Percentiles rank a stretch among this genome's conserved stretches.
Evolutionary conservation across 257 asterid genomes (phyloP).

Genomic region (Capsicum baccatum): DNA sequence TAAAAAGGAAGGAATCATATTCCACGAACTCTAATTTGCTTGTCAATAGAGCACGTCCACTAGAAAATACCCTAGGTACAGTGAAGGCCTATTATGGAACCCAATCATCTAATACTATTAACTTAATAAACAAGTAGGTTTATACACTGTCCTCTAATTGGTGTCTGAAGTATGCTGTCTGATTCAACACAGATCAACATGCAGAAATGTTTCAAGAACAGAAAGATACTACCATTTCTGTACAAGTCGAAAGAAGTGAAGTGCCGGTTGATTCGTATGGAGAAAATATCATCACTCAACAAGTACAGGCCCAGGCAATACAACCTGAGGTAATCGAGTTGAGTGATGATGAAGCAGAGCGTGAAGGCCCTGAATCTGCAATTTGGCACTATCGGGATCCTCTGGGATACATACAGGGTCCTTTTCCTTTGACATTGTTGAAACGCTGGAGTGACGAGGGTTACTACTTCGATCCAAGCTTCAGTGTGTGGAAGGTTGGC

Average conservation of each 20-base stretch:
- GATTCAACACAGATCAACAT: conserved; percentile 7
- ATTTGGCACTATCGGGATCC: conserved; percentile 79
- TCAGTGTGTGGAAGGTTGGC: conserved; percentile 65
- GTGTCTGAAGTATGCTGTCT: conserved; percentile 22
- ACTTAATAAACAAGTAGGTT: neutral
- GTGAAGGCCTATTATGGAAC: neutral
- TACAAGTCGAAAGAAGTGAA: conserved; percentile 24
- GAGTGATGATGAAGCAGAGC: conserved; percentile 59
- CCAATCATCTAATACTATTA: neutral
- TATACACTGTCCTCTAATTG: neutral
- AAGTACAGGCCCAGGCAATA: neutral
- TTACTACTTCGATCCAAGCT: conserved; percentile 53
- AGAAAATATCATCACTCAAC: conserved; percentile 13
- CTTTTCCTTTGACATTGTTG: conserved; percentile 54
- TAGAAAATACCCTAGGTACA: neutral
- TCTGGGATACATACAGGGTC: conserved; percentile 65
- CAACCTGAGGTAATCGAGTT: conserved; percentile 53
- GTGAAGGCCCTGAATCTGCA: conserved; percentile 27
- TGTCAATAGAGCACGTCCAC: neutral
- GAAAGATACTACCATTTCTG: neutral
- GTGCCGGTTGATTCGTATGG: neutral
- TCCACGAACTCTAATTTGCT: neutral
- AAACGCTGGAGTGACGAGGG: conserved; percentile 60
- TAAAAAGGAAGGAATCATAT: neutral
- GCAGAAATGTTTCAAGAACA: conserved; percentile 19